phyloP scores from a whole-genome alignment of 1,139 yeast species.

The Candida tropicalis region DNA sequence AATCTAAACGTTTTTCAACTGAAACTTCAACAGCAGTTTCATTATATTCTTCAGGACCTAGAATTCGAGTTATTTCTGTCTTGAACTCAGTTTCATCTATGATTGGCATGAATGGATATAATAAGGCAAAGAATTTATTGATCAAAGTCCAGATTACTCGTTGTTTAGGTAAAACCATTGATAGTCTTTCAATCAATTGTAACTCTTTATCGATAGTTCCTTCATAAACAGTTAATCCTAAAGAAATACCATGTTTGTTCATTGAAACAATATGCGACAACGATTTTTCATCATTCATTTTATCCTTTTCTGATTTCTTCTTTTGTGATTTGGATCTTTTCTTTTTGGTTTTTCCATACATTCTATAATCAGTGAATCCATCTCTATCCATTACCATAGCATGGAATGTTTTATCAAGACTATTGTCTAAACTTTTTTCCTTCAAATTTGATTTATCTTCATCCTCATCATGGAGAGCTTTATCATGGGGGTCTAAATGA shows the following conservation, averaged over 20 bases:
- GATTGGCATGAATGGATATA: conserved; percentile 42
- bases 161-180: conserved; percentile 34
- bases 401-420: conserved; percentile 22
- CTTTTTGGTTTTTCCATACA: conserved; percentile 22
- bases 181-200: conserved; percentile 34
- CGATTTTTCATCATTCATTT: not conserved
- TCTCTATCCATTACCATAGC: conserved; percentile 32
- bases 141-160: conserved; percentile 36
- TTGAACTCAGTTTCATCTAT: conserved; percentile 35
- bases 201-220: conserved; percentile 34
- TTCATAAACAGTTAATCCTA: conserved; percentile 28
- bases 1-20: conserved; percentile 34
- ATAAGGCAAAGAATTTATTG: conserved; percentile 28
- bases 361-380: conserved; percentile 29
- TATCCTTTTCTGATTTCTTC: not conserved
- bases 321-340: conserved; percentile 6
- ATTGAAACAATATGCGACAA: conserved; percentile 16
- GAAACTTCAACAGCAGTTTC: conserved; percentile 23
- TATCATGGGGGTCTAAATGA: not conserved
- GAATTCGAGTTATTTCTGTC: conserved; percentile 22
- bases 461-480: not conserved
- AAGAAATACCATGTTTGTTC: conserved; percentile 22
- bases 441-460: not conserved
- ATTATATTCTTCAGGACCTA: conserved; percentile 27
- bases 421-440: conserved; percentile 5